Base-by-base conservation (phyloP, 306 rosid species). In the Ziziphus jujuba region DNA sequence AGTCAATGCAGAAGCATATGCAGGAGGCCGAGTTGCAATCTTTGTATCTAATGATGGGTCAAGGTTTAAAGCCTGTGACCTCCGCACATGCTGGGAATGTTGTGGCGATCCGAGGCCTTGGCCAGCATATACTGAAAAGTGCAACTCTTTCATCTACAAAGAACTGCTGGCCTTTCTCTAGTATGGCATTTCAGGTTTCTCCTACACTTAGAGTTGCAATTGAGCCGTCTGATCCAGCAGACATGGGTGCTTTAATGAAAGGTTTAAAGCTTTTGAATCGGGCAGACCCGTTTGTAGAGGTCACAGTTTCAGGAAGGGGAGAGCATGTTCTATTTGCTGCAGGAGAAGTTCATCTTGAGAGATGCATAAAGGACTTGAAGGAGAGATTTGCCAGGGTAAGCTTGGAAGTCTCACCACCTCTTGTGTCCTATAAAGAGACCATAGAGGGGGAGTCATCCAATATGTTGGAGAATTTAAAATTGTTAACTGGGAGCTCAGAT, bases 211-310 rank as follows among this genome's bases (percentile, higher is more conserved):
- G 95, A 70, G 98, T 89, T 58, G 96, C 98, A 4, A 81, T 89
- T 69, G 96, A 92, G 75, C 96, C 98, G 6, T 77, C 96, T 59
- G 84, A 89, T 69, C 91, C 98, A n/a, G 95, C 91, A 36, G 92
- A 89, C 57, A 71, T 82, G 71, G 84, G 84, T 60, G 87, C 95
- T 8, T 31, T 92, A 47, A 74, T 75, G 82, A 87, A 80, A 74
- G 98, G 98, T 31, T 74, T 89, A 75, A 79, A 79, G 87, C 98
- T 92, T 80, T 60, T 92, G 43, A 92, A 89, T 76, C 79, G 89
- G 43, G 98, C 98, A 0, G 98, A 92, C 70, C 96, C 98, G 3
- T 89, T 89, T 79, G 96, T 89, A 33, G 95, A 87, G 89, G 89
- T 89, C 58, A 84, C 88, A 8, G 91, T 84, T 76, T 87, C 92